Evolutionary conservation across 2,329 filamentous ascomycete genomes (phyloP).

Genomic region (Sarocladium brachiariae): DNA sequence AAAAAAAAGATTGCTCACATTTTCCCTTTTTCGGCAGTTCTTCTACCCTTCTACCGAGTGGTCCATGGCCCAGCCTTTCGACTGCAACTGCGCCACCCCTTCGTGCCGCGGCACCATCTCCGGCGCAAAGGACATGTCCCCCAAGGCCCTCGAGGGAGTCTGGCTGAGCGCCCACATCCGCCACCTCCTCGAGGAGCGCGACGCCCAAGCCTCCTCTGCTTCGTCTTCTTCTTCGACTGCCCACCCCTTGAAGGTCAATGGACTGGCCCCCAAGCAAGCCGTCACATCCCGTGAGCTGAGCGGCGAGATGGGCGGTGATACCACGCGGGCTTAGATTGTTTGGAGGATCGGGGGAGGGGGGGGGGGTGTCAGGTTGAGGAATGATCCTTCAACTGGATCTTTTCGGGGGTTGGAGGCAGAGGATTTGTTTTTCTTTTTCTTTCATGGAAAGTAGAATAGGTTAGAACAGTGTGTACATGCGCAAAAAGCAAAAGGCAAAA

Average conservation of each 20-base stretch:
- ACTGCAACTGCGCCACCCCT: slow-evolving; percentile 52
- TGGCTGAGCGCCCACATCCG: slow-evolving; percentile 59
- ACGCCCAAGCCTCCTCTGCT: slow-evolving; percentile 5
- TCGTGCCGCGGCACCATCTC: slow-evolving; percentile 55
- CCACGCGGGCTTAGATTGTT: slow-evolving; percentile 22
- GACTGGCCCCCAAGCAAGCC: slow-evolving; percentile 20
- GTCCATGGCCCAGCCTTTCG: slow-evolving; percentile 65
- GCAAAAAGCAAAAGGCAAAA: too few relatives aligned
- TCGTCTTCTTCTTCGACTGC: background rate
- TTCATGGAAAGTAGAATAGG: background rate
- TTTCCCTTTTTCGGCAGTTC: slow-evolving; percentile 39
- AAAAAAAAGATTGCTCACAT: too few relatives aligned
- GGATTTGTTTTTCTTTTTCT: background rate
- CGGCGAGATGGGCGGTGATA: slow-evolving; percentile 59
- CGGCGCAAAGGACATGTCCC: slow-evolving; percentile 55
- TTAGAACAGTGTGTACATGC: background rate
- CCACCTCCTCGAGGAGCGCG: slow-evolving; percentile 41
- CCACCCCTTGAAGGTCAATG: background rate
- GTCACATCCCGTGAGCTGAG: slow-evolving; percentile 48
- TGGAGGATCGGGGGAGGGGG: slow-evolving; percentile 4
- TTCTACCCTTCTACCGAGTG: slow-evolving; percentile 74
- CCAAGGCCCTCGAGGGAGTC: slow-evolving; percentile 45
- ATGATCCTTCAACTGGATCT: too few relatives aligned
- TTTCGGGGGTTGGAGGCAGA: too few relatives aligned
- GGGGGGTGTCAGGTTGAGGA: too few relatives aligned